phyloP scores from a whole-genome alignment of 768 basidiomycete genomes.

The Inosperma sp. region DNA sequence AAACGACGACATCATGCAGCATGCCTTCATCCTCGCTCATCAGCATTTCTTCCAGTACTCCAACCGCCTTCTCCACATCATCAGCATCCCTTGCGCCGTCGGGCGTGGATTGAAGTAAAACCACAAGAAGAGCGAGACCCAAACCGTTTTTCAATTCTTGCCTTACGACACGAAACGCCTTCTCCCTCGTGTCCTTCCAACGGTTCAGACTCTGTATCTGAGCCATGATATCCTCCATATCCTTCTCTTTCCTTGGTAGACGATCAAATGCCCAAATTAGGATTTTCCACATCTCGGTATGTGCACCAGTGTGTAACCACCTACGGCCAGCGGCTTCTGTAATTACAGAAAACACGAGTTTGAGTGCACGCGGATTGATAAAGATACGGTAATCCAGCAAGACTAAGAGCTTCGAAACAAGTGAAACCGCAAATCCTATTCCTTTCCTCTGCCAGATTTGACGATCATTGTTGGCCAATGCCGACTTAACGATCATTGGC shows the following conservation, averaged over 20 bases:
- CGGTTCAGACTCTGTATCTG: slow-evolving; percentile 15
- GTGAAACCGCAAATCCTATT: slow-evolving; percentile 13
- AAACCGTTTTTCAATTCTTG: slow-evolving; percentile 46
- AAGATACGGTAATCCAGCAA: slow-evolving; percentile 20
- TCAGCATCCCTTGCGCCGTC: not conserved
- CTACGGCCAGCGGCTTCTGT: not conserved
- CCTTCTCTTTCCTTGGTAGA: slow-evolving; percentile 1
- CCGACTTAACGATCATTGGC: slow-evolving; percentile 8
- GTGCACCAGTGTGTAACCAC: slow-evolving; percentile 9
- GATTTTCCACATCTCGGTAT: slow-evolving; percentile 15
- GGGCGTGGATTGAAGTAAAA: slow-evolving; percentile 29
- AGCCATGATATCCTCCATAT: slow-evolving; percentile 4
- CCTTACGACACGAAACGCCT: slow-evolving; percentile 25
- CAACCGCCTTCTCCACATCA: slow-evolving; percentile 18
- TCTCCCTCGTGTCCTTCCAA: slow-evolving; percentile 1
- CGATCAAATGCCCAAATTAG: slow-evolving; percentile 6
- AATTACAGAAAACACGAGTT: slow-evolving; percentile 13
- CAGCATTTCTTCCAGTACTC: slow-evolving; percentile 10
- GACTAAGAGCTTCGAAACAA: slow-evolving; percentile 13
- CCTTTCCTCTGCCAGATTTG: slow-evolving; percentile 9
- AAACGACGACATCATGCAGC: slow-evolving; percentile 4
- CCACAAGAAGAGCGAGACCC: slow-evolving; percentile 36
- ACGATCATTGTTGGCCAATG: slow-evolving; percentile 3
- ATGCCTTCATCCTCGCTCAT: not conserved
- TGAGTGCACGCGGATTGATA: slow-evolving; percentile 11